Base-by-base conservation (phyloP, 2,329 filamentous ascomycete species). In the Coniochaeta ligniaria region DNA sequence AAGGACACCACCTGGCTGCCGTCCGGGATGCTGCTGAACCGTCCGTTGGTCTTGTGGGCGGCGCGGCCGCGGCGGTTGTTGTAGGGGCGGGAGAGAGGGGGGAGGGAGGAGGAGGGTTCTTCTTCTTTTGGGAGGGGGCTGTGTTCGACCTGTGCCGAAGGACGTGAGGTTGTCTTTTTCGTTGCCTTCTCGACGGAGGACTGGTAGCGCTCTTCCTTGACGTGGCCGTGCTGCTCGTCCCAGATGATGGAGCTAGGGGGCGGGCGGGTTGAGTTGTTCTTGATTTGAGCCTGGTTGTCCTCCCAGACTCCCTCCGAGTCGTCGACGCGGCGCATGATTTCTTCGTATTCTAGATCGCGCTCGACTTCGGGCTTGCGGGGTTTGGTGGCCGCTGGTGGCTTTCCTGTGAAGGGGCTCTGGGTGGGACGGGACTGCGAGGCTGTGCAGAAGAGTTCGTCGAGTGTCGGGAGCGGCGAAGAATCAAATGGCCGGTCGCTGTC, bases 321-420 rank as follows among this genome's bases (percentile, higher is more conserved):
- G 26, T 80, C 78, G 1, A 79, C 64, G 31, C 69, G 75, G 31
- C 72, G 72, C 74, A 80, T 80, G 12, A 71, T 74, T 59, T 76
- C 76, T 41, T 80, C 73, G 58, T 80, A 80, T 14, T 76, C 77
- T 2, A 65, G 36, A 59, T 79, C 72, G 6, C 60, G 60, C 1
- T 65, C 61, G 20, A 62, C 64, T 3, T 69, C 67, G 2, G 66
- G 63, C 35, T 72, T 71, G 3, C 70, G 61, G 9, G 67, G 64
- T 20, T 66, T 66, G 26, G 67, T 62, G 7, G 66, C 60, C 5
- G 72, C 69, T 52, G 68, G 62, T 2, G 69, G 63, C 0, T 67
- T 66, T 3, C 67, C 67, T 54, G 70, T 74, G 1, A 64, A 64
- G 12, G 73, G 69, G 57, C 69, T 76, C 45, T 75, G 73, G 1